A percentile compares a stretch with the other conserved stretches of the same genome.
Evolutionary conservation across 345 rosid species (phyloP).

Genomic region (Salix viminalis): DNA sequence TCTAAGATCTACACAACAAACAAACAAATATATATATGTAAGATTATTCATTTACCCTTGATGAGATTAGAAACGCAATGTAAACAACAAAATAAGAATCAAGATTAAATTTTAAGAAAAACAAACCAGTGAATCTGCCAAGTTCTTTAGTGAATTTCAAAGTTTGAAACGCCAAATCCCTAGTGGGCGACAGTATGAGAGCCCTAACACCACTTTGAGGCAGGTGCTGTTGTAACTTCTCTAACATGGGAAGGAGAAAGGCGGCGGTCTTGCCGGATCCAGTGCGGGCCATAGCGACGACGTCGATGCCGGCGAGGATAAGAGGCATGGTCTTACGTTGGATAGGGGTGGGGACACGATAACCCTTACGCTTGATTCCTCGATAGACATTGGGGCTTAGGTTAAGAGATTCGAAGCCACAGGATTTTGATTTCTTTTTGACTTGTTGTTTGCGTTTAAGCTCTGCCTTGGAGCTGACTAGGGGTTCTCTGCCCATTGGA

Average conservation of each 20-base stretch:
- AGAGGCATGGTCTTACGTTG: slow-evolving; percentile 98
- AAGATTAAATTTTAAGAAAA: background rate
- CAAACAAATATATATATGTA: background rate
- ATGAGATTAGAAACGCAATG: background rate
- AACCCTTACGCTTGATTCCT: slow-evolving; percentile 82
- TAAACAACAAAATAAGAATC: background rate
- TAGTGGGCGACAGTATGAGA: slow-evolving; percentile 82
- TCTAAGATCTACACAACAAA: slow-evolving; percentile 56
- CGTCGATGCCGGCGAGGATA: slow-evolving; percentile 84
- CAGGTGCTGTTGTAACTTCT: slow-evolving; percentile 70
- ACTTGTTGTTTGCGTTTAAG: slow-evolving; percentile 58
- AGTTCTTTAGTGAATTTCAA: slow-evolving; percentile 86
- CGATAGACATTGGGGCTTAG: slow-evolving; percentile 63
- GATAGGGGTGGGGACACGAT: slow-evolving; percentile 89
- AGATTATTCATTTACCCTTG: no score
- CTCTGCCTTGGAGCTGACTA: slow-evolving; percentile 77
- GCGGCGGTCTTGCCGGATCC: slow-evolving; percentile 99
- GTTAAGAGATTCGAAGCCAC: slow-evolving; percentile 90
- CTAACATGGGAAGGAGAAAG: slow-evolving; percentile 85
- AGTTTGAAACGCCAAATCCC: slow-evolving; percentile 96
- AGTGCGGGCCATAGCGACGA: slow-evolving; percentile 97
- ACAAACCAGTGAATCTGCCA: slow-evolving; percentile 72
- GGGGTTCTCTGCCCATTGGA: slow-evolving; percentile 11
- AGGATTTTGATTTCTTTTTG: slow-evolving; percentile 86
- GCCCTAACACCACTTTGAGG: slow-evolving; percentile 86